Base-by-base conservation (phyloP, 108 stramenopile species). In the Skeletonema grethae region DNA sequence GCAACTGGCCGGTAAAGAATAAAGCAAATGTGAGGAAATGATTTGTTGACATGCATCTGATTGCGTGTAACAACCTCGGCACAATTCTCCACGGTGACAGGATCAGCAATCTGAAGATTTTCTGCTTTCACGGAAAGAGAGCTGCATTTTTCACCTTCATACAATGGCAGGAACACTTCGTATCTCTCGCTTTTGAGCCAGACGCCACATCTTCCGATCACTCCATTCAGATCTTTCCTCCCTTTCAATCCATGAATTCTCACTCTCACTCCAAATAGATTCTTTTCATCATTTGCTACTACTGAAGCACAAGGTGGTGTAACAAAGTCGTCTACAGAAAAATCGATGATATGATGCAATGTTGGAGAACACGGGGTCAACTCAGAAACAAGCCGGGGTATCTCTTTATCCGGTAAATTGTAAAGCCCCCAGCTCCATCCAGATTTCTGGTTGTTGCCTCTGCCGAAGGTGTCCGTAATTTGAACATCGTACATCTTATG, bases 211-310 rank as follows among this genome's bases (percentile, higher is more conserved):
- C 67, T 16, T 0, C 67, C 67, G 11, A 69, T 13, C 34, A 58
- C 13, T 3, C 67, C 67, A 12, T 69, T 69, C 2, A 69, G 25
- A 63, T 70, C 69, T 20, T n/a, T 12, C 18, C 62, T 24, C 25
- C 60, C 45, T 15, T 24, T 0, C 12, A 69, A 28, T 0, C 67
- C 67, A 36, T 18, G 5, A 6, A 69, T 12, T 16, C 8, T 25
- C 18, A 69, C 67, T 24, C 67, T 60, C 16, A 69, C 67, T 10
- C 67, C 67, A 18, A 69, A 69, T n/a, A 69, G 58, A 18, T 61
- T 63, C 7, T 28, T 45, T 35, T 30, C 8, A 12, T 69, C 61
- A 39, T 69, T 30, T 60, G 57, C 32, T 38, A 2, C 5, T 0
- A 70, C 32, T 4, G 16, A 43, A 15, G 35, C n/a, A 63, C 69